Conservation (phyloP, 139 green algal genomes). For the Choricystis sp. region DNA sequence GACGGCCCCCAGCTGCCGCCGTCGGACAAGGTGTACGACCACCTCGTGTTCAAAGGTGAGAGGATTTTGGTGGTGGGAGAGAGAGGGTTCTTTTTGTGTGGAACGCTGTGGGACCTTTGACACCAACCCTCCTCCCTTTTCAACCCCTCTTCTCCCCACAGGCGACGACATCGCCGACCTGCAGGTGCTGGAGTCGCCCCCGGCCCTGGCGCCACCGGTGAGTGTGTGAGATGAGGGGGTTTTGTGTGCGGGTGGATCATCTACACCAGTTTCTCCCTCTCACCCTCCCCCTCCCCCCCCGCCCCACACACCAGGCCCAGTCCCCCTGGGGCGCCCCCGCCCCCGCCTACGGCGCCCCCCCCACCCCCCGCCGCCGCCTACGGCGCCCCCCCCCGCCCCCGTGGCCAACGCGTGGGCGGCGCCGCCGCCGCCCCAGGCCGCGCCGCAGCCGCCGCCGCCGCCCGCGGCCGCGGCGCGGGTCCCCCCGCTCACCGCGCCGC, state of each 20-base stretch:
- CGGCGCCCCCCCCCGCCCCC: no score
- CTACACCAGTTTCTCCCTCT: no score
- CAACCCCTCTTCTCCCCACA: background rate
- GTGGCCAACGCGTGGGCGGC: background rate
- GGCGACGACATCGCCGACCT: background rate
- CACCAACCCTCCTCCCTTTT: background rate
- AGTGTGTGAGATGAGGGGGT: background rate
- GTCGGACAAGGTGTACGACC: background rate
- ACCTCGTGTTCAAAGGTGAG: background rate
- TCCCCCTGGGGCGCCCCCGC: background rate
- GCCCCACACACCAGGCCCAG: background rate
- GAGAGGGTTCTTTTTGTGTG: no score
- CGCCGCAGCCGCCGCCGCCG: no score
- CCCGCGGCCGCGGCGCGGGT: no score
- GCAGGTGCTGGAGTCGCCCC: background rate
- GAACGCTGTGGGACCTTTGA: no score
- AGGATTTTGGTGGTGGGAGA: no score
- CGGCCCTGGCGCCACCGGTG: background rate
- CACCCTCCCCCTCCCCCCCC: background rate
- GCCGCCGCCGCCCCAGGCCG: no score
- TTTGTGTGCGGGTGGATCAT: no score
- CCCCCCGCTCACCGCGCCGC: no score
- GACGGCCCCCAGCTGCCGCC: background rate
- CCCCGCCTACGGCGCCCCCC: no score
- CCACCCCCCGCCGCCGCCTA: background rate